Percentiles rank a stretch among this genome's conserved stretches.
Conservation (phyloP, 805 yeast species). For the Groenewaldozyma tartarivorans region DNA sequence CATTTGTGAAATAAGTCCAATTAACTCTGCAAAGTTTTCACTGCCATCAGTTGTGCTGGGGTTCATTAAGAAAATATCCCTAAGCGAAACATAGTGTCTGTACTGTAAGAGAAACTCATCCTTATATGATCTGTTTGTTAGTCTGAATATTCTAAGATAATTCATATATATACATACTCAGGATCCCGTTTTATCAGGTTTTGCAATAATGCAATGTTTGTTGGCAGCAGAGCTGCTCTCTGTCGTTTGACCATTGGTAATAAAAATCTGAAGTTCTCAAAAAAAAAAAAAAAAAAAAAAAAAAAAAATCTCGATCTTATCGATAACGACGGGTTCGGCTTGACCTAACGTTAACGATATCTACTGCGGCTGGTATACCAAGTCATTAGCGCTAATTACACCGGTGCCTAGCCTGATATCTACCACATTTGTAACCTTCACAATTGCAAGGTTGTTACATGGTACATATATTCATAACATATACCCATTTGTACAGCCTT, state of each 20-base stretch:
- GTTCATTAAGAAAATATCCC: conserved; percentile 76
- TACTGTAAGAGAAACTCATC: conserved; percentile 93
- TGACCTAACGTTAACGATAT: too few relatives aligned
- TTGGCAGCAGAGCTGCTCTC: conserved; percentile 89
- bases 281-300: too few relatives aligned
- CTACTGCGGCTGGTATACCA: too few relatives aligned
- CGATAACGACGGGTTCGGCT: too few relatives aligned
- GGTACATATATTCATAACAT: too few relatives aligned
- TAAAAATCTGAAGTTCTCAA: too few relatives aligned
- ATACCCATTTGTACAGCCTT: too few relatives aligned
- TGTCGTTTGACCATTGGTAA: conserved; percentile 69
- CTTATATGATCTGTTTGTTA: conserved; percentile 48
- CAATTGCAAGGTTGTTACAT: too few relatives aligned
- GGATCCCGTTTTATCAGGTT: conserved; percentile 93
- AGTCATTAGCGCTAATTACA: too few relatives aligned
- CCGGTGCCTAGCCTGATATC: too few relatives aligned
- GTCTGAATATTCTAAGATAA: conserved; percentile 7
- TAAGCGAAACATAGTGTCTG: conserved; percentile 80
- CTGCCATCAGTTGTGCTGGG: conserved; percentile 51
- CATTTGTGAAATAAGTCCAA: conserved; percentile 88
- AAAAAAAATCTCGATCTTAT: too few relatives aligned
- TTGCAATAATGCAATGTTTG: conserved; percentile 83
- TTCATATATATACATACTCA: conserved; percentile 24
- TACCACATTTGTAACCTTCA: too few relatives aligned
- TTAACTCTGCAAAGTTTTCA: conserved; percentile 68